A percentile compares a stretch with the other conserved stretches of the same genome.
phyloP scores from a whole-genome alignment of 306 rosid species.

The Nissolia schottii region DNA sequence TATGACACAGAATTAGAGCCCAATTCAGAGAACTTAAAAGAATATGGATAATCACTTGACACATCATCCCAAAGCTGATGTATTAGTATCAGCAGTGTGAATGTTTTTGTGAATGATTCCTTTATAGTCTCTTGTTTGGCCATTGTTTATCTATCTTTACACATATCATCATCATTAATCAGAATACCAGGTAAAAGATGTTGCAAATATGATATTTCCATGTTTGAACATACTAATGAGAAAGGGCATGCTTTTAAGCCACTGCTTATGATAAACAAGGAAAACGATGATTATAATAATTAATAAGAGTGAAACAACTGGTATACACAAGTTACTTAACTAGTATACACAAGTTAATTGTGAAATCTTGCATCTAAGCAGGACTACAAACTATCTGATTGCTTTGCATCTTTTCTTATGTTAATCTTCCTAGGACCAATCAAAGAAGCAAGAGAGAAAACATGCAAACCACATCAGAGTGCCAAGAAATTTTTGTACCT shows the following conservation, averaged over 20 bases:
- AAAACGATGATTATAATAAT: background rate
- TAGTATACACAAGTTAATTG: background rate
- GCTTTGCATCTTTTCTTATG: background rate
- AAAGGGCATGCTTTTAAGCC: background rate
- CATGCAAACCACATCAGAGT: constrained; percentile 15
- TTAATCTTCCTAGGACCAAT: background rate
- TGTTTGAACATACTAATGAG: background rate
- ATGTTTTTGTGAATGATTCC: background rate
- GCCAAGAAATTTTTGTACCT: constrained; percentile 44
- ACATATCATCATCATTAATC: background rate
- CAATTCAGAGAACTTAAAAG: background rate
- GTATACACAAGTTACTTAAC: too few relatives aligned
- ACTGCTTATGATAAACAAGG: background rate
- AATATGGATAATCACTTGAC: background rate
- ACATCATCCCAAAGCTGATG: background rate
- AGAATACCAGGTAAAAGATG: background rate
- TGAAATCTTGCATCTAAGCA: background rate
- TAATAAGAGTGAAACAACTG: background rate
- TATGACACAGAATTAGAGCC: background rate
- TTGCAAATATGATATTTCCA: background rate
- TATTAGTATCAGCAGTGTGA: background rate
- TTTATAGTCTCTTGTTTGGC: background rate
- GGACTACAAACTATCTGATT: background rate
- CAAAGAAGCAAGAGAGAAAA: constrained; percentile 1
- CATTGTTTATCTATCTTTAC: background rate